phyloP scores from a whole-genome alignment of 345 rosid species.

The Gossypium sturtianum region DNA sequence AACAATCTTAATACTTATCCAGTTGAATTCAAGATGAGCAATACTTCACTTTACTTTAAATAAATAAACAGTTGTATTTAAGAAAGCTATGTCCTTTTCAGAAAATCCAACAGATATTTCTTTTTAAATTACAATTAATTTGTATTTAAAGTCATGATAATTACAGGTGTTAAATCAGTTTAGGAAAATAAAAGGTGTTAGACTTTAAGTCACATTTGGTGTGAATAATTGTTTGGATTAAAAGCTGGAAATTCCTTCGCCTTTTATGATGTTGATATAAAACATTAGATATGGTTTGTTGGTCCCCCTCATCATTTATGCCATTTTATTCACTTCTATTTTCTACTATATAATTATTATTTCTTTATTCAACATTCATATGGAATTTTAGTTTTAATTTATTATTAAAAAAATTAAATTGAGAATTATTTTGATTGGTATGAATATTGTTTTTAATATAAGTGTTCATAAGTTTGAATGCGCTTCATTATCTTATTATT shows the following conservation, averaged over 20 bases:
- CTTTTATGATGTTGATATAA: neutral
- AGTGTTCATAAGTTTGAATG: accelerated
- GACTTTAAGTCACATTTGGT: neutral
- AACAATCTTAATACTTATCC: too few relatives aligned
- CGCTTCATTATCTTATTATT: too few relatives aligned
- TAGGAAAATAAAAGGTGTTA: neutral
- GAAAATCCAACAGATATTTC: neutral
- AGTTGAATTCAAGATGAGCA: too few relatives aligned
- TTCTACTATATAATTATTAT: neutral
- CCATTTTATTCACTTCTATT: neutral
- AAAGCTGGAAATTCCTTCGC: neutral
- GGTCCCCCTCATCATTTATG: slow-evolving; percentile 7
- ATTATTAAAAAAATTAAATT: too few relatives aligned
- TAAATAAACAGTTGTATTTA: neutral
- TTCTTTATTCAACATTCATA: too few relatives aligned
- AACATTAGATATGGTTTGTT: slow-evolving; percentile 4
- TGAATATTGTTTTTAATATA: too few relatives aligned
- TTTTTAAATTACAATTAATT: too few relatives aligned
- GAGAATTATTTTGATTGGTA: too few relatives aligned
- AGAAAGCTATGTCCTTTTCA: slow-evolving; percentile 9
- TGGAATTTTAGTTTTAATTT: too few relatives aligned
- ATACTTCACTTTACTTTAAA: neutral
- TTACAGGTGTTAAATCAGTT: neutral
- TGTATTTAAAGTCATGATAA: neutral
- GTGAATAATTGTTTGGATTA: neutral